A percentile compares a stretch with the other conserved stretches of the same genome.
Evolutionary conservation across 371 early-diverging fungal species (phyloP).

Genomic region (Rhizopus stolonifer): DNA sequence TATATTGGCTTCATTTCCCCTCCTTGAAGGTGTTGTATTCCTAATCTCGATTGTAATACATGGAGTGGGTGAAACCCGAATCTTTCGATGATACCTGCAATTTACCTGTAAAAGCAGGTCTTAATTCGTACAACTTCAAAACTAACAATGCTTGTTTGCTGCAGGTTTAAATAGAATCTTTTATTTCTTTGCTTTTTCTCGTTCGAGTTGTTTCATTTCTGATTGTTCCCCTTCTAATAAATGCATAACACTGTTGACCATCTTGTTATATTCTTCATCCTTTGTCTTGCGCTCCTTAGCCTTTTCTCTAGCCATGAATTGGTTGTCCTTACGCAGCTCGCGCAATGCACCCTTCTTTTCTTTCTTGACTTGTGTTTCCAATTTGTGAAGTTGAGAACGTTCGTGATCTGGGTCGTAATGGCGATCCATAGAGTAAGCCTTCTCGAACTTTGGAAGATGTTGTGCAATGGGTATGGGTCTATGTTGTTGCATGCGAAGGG

Average conservation of each 20-base stretch:
- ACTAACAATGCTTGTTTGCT: no score
- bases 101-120: no score
- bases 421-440: slow-evolving; percentile 78
- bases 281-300: slow-evolving; percentile 69
- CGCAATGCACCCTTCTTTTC: slow-evolving; percentile 92
- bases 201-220: slow-evolving; percentile 70
- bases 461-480: slow-evolving; percentile 88
- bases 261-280: slow-evolving; percentile 82
- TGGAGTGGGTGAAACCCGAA: no score
- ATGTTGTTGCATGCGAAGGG: slow-evolving; percentile 82
- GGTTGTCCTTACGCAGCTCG: slow-evolving; percentile 91
- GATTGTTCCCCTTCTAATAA: slow-evolving; percentile 75
- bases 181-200: slow-evolving; percentile 48
- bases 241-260: slow-evolving; percentile 86
- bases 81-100: no score
- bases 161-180: no score
- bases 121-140: no score
- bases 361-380: slow-evolving; percentile 78
- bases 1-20: no score
- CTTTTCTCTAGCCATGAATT: slow-evolving; percentile 80
- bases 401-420: slow-evolving; percentile 82
- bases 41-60: no score
- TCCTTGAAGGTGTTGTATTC: no score
- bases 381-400: slow-evolving; percentile 70
- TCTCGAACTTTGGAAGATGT: slow-evolving; percentile 89